Conservation (phyloP, 2,329 filamentous ascomycete species). For the Fusarium bulbicola region DNA sequence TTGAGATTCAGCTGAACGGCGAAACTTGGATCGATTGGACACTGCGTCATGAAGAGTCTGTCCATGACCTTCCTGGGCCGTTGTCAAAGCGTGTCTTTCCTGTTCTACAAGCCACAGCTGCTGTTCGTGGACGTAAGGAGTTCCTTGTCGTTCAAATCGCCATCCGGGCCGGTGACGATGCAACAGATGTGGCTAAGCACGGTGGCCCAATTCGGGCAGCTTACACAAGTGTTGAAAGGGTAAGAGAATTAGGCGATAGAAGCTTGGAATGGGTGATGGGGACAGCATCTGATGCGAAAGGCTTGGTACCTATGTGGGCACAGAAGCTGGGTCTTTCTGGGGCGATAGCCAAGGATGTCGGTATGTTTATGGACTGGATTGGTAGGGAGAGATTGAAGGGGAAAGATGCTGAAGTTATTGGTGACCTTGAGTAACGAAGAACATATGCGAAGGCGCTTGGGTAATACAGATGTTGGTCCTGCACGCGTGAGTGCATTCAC, state of each 20-base stretch:
- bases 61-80: constrained; percentile 68
- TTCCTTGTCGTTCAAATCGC: constrained; percentile 68
- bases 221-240: constrained; percentile 73
- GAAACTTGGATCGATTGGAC: constrained; percentile 58
- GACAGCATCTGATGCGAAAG: constrained; percentile 76
- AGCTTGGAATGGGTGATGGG: constrained; percentile 80
- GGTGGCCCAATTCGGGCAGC: constrained; percentile 61
- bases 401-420: constrained; percentile 16
- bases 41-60: constrained; percentile 69
- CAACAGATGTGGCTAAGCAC: constrained; percentile 49
- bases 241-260: constrained; percentile 56
- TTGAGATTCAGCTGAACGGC: constrained; percentile 51
- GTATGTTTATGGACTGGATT: constrained; percentile 72
- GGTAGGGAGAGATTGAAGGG: constrained; percentile 52
- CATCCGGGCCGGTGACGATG: constrained; percentile 50
- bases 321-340: constrained; percentile 72
- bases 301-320: constrained; percentile 70
- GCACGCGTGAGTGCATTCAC: not conserved
- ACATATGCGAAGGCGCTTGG: not conserved
- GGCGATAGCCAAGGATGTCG: constrained; percentile 75
- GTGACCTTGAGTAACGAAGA: constrained; percentile 7
- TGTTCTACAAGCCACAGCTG: constrained; percentile 68
- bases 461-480: not conserved
- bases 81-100: constrained; percentile 73
- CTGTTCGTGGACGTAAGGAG: constrained; percentile 52